phyloP scores from a whole-genome alignment of 371 early-diverging fungal species.

The Coemansia sp. region DNA sequence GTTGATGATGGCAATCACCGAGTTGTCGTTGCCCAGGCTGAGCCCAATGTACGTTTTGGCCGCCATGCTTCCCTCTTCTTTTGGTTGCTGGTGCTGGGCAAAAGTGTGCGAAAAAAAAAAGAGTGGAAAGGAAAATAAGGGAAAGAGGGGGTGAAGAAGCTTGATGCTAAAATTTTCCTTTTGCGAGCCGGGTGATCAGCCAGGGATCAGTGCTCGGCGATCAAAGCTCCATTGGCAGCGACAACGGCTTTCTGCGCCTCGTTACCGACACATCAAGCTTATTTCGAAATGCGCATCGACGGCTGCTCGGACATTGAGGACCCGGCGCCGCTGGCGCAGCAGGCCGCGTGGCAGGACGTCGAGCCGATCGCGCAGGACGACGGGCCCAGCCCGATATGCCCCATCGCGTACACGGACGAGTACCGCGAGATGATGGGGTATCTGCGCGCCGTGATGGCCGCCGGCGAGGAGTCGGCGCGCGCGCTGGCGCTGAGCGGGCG shows the following conservation, averaged over 20 bases:
- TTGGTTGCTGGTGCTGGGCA: too few species aligned
- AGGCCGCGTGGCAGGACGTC: conserved; percentile 76
- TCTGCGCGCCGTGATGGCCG: conserved; percentile 76
- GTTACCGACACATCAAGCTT: too few species aligned
- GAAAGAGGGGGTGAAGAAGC: too few species aligned
- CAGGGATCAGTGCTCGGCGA: too few species aligned
- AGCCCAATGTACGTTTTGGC: conserved; percentile 70
- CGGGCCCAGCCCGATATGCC: conserved; percentile 81
- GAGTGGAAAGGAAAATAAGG: too few species aligned
- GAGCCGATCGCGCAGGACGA: conserved; percentile 85
- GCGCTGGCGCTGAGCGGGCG: conserved; percentile 76
- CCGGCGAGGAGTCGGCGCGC: conserved; percentile 73
- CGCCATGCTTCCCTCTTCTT: conserved; percentile 4
- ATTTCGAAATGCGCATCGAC: conserved; percentile 15
- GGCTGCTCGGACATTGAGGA: background rate
- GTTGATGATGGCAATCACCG: conserved; percentile 84
- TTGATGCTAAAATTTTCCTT: too few species aligned
- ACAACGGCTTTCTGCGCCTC: too few species aligned
- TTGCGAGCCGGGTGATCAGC: too few species aligned
- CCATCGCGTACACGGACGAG: conserved; percentile 82
- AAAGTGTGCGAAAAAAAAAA: too few species aligned
- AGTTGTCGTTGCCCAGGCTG: conserved; percentile 86
- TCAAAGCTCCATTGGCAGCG: too few species aligned
- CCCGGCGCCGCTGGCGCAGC: conserved; percentile 30
- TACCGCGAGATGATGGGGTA: conserved; percentile 85